Evolutionary conservation across 2,329 filamentous ascomycete genomes (phyloP), one percentile per base, ranked within the genome.

Genomic region (Colletotrichum limetticola): DNA sequence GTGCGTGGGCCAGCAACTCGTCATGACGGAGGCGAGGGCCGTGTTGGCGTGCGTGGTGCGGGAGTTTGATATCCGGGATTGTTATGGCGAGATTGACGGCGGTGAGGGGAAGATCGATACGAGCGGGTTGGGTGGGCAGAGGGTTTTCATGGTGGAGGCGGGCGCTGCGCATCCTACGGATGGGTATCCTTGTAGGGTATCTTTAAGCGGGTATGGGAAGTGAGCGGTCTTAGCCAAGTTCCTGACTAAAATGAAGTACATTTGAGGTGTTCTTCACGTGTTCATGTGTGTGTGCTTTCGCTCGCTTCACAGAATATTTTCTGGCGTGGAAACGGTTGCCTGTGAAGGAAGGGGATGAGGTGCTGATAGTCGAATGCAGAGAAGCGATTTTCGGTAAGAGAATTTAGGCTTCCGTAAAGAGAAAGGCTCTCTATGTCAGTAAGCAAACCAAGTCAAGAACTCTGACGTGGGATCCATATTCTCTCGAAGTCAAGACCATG

Each of bases 21-120:
- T 86, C 0, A 85, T 87, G 81, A 75, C 79, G 26, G 87, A 90
- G 77, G 78, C 84, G 26, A 85, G 83, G 69, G 80, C 86, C 57
- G 83, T 87, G 6, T 77, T 89, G 49, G 84, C 85, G 1, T 80
- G 87, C 75, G 84, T 84, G 1, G 74, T 86, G 5, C 76, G 87
- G 52, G 82, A 84, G 16, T 88, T 89, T 59, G 87, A 89, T 11
- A 55, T 74, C 2, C 32, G n/a, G 14, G 59, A 75, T 26, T 59
- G 64, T 19, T 75, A 71, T 16, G 69, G 49, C 19, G 69, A 74
- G 72, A 32, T 74, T 8, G 72, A 74, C 19, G 69, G 58, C 8
- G 69, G 55, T 9, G 60, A 32, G 11, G 53, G 65, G 11, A 58
- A 69, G 69, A 30, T 68, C 3, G 69, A 74, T 19, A 24, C 60